phyloP scores from a whole-genome alignment of 106 monocot species.

The Dendrobium officinale region DNA sequence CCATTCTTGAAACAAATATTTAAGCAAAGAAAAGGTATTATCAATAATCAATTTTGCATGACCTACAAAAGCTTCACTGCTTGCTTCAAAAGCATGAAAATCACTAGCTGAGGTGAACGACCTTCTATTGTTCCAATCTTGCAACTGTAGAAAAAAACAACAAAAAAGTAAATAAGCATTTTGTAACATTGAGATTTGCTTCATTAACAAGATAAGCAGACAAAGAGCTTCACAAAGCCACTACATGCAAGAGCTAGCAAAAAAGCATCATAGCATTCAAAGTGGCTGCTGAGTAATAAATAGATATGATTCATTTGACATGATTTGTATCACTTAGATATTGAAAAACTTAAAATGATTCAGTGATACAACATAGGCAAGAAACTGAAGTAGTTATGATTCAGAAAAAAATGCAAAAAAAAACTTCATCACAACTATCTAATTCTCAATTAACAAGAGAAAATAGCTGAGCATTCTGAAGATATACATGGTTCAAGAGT shows the following conservation, averaged over 20 bases:
- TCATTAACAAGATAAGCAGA: background rate
- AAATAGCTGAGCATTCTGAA: background rate
- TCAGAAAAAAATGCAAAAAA: background rate
- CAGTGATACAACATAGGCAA: background rate
- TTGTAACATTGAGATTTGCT: background rate
- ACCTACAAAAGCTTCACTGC: slow-evolving; percentile 70
- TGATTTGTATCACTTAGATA: background rate
- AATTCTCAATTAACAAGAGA: background rate
- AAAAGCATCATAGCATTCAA: background rate
- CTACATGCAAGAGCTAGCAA: background rate
- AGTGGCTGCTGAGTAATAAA: background rate
- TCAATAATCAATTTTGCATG: slow-evolving; percentile 36
- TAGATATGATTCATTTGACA: background rate
- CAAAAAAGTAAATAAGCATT: background rate
- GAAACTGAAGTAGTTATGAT: background rate
- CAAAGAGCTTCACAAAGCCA: background rate
- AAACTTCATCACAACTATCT: background rate
- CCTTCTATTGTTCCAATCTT: slow-evolving; percentile 94
- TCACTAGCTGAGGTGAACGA: slow-evolving; percentile 59
- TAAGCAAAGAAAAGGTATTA: background rate
- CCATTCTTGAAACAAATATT: slow-evolving; percentile 6
- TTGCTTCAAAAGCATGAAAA: slow-evolving; percentile 82
- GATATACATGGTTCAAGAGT: slow-evolving; percentile 72
- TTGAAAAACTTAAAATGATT: background rate
- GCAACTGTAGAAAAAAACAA: slow-evolving; percentile 46